phyloP scores from a whole-genome alignment of 140 eudicot genomes.

The Artemisia princeps region DNA sequence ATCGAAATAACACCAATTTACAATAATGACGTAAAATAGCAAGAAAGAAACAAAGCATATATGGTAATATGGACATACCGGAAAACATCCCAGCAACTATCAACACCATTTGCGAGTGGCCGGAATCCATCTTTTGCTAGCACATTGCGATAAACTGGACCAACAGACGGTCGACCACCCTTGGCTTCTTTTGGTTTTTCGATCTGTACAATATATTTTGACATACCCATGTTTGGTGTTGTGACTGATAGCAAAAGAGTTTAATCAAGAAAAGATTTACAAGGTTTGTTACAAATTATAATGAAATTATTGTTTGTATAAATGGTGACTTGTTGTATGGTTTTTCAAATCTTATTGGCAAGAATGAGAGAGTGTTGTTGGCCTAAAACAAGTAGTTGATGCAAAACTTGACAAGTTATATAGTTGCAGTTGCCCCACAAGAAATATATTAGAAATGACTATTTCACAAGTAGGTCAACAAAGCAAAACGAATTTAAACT shows the following conservation, averaged over 20 bases:
- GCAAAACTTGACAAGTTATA: constrained; percentile 9
- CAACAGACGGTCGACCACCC: constrained; percentile 50
- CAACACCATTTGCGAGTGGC: constrained; percentile 35
- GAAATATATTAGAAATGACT: not conserved
- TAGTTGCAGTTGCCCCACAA: constrained; percentile 7
- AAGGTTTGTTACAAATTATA: not conserved
- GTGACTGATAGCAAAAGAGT: not conserved
- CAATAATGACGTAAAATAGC: too few relatives aligned
- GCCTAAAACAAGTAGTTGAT: constrained; percentile 5
- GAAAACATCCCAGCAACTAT: constrained; percentile 87
- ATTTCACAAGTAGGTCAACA: constrained; percentile 4
- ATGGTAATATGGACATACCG: constrained; percentile 31
- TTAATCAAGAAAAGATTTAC: not conserved
- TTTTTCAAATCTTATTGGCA: not conserved
- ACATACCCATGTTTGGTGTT: constrained; percentile 17
- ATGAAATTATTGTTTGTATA: not conserved
- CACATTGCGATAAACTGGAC: constrained; percentile 82
- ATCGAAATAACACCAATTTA: too few relatives aligned
- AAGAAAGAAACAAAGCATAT: too few relatives aligned
- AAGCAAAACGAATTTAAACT: not conserved
- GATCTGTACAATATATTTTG: constrained; percentile 59
- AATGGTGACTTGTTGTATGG: not conserved
- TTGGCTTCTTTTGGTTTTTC: constrained; percentile 49
- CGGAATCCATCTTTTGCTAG: constrained; percentile 76
- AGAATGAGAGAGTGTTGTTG: constrained; percentile 12